Conservation (phyloP, 345 rosid species). For the Camelina neglecta region DNA sequence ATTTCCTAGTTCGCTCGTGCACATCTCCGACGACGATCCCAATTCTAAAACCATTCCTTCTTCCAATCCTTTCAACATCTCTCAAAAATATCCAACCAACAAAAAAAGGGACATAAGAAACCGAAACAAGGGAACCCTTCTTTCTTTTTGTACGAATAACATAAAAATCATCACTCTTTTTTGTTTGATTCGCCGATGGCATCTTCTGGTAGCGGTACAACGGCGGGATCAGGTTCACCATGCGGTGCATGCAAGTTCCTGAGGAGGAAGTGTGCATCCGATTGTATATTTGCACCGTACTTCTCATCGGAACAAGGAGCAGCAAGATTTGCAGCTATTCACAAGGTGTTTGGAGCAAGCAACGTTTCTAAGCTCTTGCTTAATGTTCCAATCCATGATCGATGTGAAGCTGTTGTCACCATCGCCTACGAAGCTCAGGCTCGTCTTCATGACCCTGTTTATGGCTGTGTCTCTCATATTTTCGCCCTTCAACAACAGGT, state of each 20-base stretch:
- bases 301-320: constrained; percentile 69
- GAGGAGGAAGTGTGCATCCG: constrained; percentile 60
- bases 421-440: constrained; percentile 73
- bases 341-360: constrained; percentile 77
- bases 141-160: not conserved
- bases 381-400: constrained; percentile 59
- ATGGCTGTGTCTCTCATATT: constrained; percentile 70
- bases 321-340: constrained; percentile 62
- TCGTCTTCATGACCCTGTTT: constrained; percentile 64
- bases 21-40: constrained; percentile 40
- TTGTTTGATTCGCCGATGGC: constrained; percentile 37
- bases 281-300: constrained; percentile 61
- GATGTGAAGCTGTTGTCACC: constrained; percentile 66
- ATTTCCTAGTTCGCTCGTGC: constrained; percentile 54
- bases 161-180: not conserved
- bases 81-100: not conserved
- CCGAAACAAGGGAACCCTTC: constrained; percentile 15
- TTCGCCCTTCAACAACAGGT: constrained; percentile 73
- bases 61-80: constrained; percentile 22
- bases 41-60: constrained; percentile 28
- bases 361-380: constrained; percentile 63
- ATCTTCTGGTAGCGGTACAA: constrained; percentile 42
- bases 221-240: constrained; percentile 57
- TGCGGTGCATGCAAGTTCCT: constrained; percentile 76
- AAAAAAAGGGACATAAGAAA: not conserved